A percentile compares a stretch with the other conserved stretches of the same genome.
Evolutionary conservation across 163 green algal species (phyloP).

Genomic region (Scenedesmus sp.): DNA sequence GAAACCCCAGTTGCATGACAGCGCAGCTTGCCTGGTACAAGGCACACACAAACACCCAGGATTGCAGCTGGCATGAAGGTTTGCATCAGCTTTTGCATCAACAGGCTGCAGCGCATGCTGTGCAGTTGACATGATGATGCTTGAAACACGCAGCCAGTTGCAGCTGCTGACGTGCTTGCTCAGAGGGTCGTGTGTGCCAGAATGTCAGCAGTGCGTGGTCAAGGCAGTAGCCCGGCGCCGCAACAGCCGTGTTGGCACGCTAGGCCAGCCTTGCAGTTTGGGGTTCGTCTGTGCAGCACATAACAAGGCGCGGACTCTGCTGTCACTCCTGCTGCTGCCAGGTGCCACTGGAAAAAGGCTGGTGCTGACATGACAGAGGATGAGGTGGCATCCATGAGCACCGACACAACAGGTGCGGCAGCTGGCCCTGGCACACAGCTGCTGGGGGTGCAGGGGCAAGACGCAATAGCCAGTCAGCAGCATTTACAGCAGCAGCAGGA

Average conservation of each 20-base stretch:
- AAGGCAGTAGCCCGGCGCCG: not conserved
- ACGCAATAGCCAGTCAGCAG: no score
- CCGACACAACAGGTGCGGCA: conserved; percentile 36
- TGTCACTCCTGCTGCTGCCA: conserved; percentile 7
- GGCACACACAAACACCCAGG: not conserved
- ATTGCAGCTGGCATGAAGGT: not conserved
- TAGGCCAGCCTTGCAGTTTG: not conserved
- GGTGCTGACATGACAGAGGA: conserved; percentile 48
- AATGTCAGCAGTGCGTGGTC: not conserved
- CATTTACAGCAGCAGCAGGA: no score
- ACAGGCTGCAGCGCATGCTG: not conserved
- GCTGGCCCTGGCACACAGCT: no score
- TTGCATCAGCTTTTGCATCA: not conserved
- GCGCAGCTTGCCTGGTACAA: not conserved
- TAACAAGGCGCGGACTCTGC: not conserved
- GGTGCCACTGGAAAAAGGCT: conserved; percentile 55
- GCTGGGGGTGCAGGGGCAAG: no score
- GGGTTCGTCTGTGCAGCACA: not conserved
- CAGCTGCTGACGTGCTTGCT: not conserved
- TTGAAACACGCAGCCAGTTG: not conserved
- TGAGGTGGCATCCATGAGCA: conserved; percentile 51
- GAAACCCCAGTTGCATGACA: not conserved
- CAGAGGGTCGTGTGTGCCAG: not conserved
- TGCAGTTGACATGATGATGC: not conserved
- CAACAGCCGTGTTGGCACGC: not conserved